Base-by-base conservation (phyloP, 2,329 filamentous ascomycete genomes). In the Akanthomyces muscarius region DNA sequence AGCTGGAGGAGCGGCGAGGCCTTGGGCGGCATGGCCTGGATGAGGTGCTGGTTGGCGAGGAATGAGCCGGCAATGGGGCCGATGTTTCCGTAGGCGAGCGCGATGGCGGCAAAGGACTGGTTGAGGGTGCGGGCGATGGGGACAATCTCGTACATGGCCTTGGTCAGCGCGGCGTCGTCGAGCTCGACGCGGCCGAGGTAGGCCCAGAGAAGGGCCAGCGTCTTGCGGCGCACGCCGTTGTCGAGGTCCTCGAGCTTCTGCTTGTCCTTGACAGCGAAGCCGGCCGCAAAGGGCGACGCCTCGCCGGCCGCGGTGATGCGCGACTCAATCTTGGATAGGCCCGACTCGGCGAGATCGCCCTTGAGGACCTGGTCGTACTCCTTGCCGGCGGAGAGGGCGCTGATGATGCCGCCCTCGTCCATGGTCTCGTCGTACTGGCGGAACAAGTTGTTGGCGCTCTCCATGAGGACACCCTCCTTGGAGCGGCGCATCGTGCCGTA, bases 401-500 rank as follows among this genome's bases (percentile, higher is more conserved):
- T 83, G 64, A 98, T 81, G 62, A 97, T 87, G 64, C 88, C 91
- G 50, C 89, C 89, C 70, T 91, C 89, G 66, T 91, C 87, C 66
- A 95, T 89, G 66, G 87, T 85, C 61, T 97, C 93, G 67, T 91
- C 87, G 77, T 96, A 99, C 72, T 97, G 92, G 69, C 88, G 89
- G 84, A 99, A 98, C 64, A 99, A 85, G 68, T 92, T 93, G 75
- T 96, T 96, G 69, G 96, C 93, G 76, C 91, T 97, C 73, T 95
- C 91, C 73, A 97, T 89, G 62, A 97, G 82, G 30, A 98, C 90
- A 69, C 91, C 92, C 76, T 99, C 96, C 78, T 94, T 96, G 44
- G 95, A 98, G 76, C 91, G 86, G 70, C 89, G 86, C 76, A 97
- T 94, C 41, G 92, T 96, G 65, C 96, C 95, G 74, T 99, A 99